Conservation (phyloP, 768 basidiomycete species). For the Auriscalpium orientale region DNA sequence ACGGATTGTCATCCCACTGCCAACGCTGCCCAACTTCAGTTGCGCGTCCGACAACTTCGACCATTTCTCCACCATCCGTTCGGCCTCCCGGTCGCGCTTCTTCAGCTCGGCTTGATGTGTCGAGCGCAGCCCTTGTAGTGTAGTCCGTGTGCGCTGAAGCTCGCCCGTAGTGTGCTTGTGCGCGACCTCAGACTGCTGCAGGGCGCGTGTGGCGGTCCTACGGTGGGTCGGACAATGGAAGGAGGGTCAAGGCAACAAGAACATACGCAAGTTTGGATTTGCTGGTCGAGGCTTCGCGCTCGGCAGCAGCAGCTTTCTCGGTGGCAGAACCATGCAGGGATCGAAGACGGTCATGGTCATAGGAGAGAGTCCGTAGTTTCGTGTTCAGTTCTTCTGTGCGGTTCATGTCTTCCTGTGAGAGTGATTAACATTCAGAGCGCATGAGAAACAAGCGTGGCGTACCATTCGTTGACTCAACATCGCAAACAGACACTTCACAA, state of each 20-base stretch:
- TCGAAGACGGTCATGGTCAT: conserved; percentile 71
- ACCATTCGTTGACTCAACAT: conserved; percentile 76
- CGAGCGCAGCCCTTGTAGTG: conserved; percentile 61
- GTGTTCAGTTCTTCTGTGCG: conserved; percentile 71
- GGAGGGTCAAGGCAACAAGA: neutral
- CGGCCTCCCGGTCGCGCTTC: conserved; percentile 75
- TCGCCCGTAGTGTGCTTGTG: conserved; percentile 68
- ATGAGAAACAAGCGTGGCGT: conserved; percentile 22
- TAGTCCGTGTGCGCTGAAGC: conserved; percentile 62
- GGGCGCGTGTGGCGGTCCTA: conserved; percentile 41
- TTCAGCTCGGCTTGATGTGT: conserved; percentile 67
- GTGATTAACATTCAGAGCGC: neutral
- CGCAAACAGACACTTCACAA: conserved; percentile 68
- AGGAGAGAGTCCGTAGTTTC: conserved; percentile 67
- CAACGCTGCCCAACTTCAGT: conserved; percentile 38
- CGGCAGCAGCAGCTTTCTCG: conserved; percentile 63
- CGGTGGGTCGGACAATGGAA: neutral
- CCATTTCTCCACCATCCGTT: conserved; percentile 71
- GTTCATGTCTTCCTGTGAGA: conserved; percentile 59
- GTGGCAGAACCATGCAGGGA: conserved; percentile 53
- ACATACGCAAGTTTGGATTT: conserved; percentile 69
- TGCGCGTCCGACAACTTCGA: conserved; percentile 63
- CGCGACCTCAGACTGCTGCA: conserved; percentile 52
- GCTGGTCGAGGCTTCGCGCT: conserved; percentile 67
- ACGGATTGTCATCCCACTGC: conserved; percentile 31